Base-by-base conservation (phyloP, 1,284 basidiomycete species). In the Apiotrichum montevideense region DNA sequence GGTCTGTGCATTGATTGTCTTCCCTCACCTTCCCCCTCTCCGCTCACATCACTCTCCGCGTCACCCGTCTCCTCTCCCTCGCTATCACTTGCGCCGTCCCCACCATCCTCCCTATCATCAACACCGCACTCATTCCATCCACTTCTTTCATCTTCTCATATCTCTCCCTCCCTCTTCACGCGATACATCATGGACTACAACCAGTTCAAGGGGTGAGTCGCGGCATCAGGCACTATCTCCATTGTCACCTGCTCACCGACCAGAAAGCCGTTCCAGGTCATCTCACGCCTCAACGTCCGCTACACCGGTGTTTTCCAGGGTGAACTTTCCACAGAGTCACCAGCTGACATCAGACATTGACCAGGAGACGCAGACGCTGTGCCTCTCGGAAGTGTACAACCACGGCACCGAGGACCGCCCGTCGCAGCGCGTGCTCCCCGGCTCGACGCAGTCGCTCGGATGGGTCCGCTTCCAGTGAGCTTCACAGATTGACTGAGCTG, bases 391-490 rank as follows among this genome's bases (percentile, higher is more conserved):
- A 40, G 73, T 75, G 21, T 75, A 64, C 58, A 75, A 73, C 52
- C 71, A 72, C 56, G 73, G 73, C 6, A 73, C 73, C 0, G 73
- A 75, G 59, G 69, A 73, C 54, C 58, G 73, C n/a, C 67, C 68
- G 4, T 65, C 68, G 0, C 56, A 62, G 6, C 58, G 65, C 13
- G 67, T 64, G 39, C 52, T 73, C 4, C 66, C 70, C 9, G 70
- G 70, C 3, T 69, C 67, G 0, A 52, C 62, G 3, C 61, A 59
- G 15, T 66, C 64, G 1, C 63, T 75, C 1, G 73, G 73, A 14
- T 75, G 73, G 73, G 79, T 87, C 85, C 77, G 94, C 90, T 78
- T 90, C 86, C 52, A 95, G 89, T 86, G 71, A 66, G 87, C 80
- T 53, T 37, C 10, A 3, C 4, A n/a, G n/a, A n/a, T n/a, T n/a